phyloP scores from a whole-genome alignment of 2,329 filamentous ascomycete species.

The Fusarium hainanense region DNA sequence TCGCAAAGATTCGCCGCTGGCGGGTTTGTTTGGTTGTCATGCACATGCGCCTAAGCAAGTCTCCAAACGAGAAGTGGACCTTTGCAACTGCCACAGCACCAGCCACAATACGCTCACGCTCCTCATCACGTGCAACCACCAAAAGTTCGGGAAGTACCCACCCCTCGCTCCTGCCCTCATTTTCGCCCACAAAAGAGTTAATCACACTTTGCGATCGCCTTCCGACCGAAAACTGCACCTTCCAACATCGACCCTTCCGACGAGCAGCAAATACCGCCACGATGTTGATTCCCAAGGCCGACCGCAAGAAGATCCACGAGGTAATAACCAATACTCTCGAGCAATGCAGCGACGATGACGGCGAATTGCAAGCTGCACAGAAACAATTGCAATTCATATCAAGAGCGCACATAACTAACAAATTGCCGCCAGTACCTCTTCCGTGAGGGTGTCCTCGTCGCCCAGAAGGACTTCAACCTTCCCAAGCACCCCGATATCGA shows the following conservation, averaged over 20 bases:
- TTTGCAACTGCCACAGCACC: slow-evolving; percentile 4
- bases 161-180: slow-evolving; percentile 51
- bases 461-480: slow-evolving; percentile 99
- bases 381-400: slow-evolving; percentile 13
- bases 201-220: slow-evolving; percentile 55
- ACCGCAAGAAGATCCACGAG: slow-evolving; percentile 99
- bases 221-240: slow-evolving; percentile 54
- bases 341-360: slow-evolving; percentile 19
- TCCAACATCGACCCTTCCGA: slow-evolving; percentile 62
- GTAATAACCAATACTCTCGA: slow-evolving; percentile 49
- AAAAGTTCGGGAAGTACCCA: slow-evolving; percentile 41
- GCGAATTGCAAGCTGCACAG: slow-evolving; percentile 35
- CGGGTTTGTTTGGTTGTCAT: slow-evolving; percentile 16
- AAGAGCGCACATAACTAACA: slow-evolving; percentile 39
- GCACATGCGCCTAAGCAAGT: slow-evolving; percentile 1
- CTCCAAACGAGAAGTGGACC: slow-evolving; percentile 18
- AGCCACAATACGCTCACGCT: slow-evolving; percentile 35
- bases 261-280: slow-evolving; percentile 65
- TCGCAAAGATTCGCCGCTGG: slow-evolving; percentile 22
- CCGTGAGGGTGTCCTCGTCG: slow-evolving; percentile 92
- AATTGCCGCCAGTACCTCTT: slow-evolving; percentile 82
- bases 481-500: slow-evolving; percentile 98
- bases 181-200: slow-evolving; percentile 59
- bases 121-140: slow-evolving; percentile 51
- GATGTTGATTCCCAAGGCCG: slow-evolving; percentile 99